phyloP scores from a whole-genome alignment of 169 alveolate genomes.

The Cryptosporidium viatorum region DNA sequence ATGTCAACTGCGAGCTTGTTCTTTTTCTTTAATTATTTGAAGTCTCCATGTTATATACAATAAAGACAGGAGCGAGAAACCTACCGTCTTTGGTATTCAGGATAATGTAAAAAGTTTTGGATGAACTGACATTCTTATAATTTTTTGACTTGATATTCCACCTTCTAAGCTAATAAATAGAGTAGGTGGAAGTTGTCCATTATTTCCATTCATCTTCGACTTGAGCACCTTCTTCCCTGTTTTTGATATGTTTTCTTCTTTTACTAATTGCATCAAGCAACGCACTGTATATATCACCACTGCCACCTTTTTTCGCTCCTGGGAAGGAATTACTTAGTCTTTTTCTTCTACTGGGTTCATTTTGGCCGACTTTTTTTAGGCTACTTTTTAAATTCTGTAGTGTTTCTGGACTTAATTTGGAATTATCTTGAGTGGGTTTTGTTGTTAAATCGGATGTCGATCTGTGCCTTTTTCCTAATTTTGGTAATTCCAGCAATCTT shows the following conservation, averaged over 20 bases:
- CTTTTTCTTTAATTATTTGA: too few species aligned
- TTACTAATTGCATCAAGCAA: neutral
- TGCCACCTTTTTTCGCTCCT: neutral
- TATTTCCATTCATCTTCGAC: constrained; percentile 1
- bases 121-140: too few species aligned
- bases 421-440: neutral
- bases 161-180: neutral
- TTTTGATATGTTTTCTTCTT: neutral
- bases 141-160: too few species aligned
- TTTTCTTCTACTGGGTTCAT: neutral
- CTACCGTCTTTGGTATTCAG: too few species aligned
- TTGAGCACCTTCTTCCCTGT: neutral
- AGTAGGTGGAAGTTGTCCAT: too few species aligned
- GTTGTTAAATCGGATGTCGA: neutral
- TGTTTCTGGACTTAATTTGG: neutral
- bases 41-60: too few species aligned
- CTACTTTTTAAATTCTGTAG: neutral
- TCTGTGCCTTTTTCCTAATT: neutral
- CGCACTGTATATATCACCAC: neutral
- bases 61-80: too few species aligned
- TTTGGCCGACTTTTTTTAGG: neutral
- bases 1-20: too few species aligned
- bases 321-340: neutral
- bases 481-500: neutral
- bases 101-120: too few species aligned